Evolutionary conservation across 768 basidiomycete genomes (phyloP).

Genomic region (Suillus tomentosus): DNA sequence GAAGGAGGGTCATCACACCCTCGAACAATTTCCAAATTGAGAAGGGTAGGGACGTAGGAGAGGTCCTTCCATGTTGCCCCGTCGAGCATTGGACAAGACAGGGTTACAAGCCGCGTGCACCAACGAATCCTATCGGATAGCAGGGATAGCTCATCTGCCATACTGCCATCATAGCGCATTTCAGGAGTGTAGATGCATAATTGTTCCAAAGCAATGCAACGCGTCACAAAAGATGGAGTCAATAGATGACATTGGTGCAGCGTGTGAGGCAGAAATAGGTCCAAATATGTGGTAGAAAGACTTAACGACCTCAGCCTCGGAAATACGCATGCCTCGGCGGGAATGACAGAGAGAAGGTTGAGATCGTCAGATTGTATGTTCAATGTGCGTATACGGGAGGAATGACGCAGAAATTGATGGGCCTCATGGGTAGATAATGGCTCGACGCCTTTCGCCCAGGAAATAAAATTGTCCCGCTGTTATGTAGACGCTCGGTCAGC

Average conservation of each 20-base stretch:
- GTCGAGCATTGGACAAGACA: too few relatives aligned
- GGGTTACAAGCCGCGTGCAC: too few relatives aligned
- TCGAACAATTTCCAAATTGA: too few relatives aligned
- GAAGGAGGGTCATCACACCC: too few relatives aligned
- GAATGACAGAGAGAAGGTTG: neutral
- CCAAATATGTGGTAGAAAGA: neutral
- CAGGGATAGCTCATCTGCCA: too few relatives aligned
- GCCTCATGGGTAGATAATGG: neutral
- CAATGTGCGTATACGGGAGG: neutral
- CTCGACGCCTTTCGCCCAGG: neutral
- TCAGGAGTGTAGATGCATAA: neutral
- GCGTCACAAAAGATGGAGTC: too few relatives aligned
- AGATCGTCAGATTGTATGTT: fast-evolving
- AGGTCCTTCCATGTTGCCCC: too few relatives aligned
- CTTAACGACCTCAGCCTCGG: neutral
- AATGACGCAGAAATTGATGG: neutral
- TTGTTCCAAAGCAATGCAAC: neutral
- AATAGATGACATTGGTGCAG: slow-evolving; percentile 21
- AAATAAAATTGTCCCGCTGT: too few relatives aligned
- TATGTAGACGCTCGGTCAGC: neutral
- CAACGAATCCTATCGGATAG: too few relatives aligned
- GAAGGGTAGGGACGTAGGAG: too few relatives aligned
- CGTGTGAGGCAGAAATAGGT: neutral
- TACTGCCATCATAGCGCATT: too few relatives aligned
- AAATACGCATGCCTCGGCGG: neutral